Evolutionary conservation across 768 basidiomycete genomes (phyloP), one percentile per base, ranked within the genome.

Genomic region (Boletus bicolor): DNA sequence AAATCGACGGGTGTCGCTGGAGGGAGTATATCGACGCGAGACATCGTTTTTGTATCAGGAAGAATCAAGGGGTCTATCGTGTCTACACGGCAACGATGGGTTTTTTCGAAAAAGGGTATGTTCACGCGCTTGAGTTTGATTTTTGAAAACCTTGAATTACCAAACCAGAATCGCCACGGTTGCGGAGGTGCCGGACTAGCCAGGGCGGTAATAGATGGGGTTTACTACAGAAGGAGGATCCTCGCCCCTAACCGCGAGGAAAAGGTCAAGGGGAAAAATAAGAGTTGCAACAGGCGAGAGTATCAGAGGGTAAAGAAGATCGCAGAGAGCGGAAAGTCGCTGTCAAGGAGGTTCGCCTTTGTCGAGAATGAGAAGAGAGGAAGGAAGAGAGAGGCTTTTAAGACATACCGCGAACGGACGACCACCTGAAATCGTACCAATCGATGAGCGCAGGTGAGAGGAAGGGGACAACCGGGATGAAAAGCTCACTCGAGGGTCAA

Each of bases 261-360:
- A 76, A 76, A 62, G 19, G 19, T 59, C 79, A 77, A 72, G 69
- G 28, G 77, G 14, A 30, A 76, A 77, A 49, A 50, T 7, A 30
- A 32, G 32, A 51, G 39, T 26, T 4, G 46, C 53, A 42, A 50
- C 9, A 37, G 50, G 26, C 7, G 35, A 52, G 42, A 60, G 59
- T 28, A 49, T 41, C 46, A 60, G 50, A 67, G 46, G 49, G 46
- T 15, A 49, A 28, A 37, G 47, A 44, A 42, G 44, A 58, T 57
- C 42, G 53, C 49, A 28, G 34, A 55, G 49, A 44, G 28, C 44
- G 26, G 51, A 54, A 42, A 19, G 48, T 34, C 15, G 69, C 64
- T 82, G 81, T 86, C 77, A 89, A 75, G 89, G 87, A 75, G 89
- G 89, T 84, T 90, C 86, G 68, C 88, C 88, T 91, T 60, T 53